Conservation (phyloP, 441 rosid species). For the Erodium texanum region DNA sequence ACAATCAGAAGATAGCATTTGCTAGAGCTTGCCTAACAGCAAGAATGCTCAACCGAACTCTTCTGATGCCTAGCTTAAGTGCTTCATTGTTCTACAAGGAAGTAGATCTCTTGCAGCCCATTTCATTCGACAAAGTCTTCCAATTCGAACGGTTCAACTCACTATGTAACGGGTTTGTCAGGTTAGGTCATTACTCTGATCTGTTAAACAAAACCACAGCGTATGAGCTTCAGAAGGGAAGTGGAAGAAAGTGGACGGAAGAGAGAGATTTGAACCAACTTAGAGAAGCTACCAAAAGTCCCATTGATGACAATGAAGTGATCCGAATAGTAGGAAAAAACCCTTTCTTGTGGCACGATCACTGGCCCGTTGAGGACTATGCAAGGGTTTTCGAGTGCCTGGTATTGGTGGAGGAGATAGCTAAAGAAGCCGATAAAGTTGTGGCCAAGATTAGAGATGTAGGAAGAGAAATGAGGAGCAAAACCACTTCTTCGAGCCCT, state of each 20-base stretch:
- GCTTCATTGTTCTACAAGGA: constrained; percentile 92
- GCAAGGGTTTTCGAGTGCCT: constrained; percentile 82
- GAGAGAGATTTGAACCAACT: constrained; percentile 73
- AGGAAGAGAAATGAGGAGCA: constrained; percentile 32
- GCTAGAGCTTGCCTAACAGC: constrained; percentile 92
- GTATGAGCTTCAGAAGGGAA: constrained; percentile 66
- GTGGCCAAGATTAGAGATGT: constrained; percentile 55
- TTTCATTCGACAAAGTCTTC: constrained; percentile 71
- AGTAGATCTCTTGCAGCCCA: constrained; percentile 61
- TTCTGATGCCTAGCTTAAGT: constrained; percentile 84
- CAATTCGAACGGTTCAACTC: constrained; percentile 60
- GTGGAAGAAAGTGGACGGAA: constrained; percentile 88
- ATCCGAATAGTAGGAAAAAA: constrained; percentile 66
- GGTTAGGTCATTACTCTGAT: constrained; percentile 47
- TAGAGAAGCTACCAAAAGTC: constrained; percentile 28
- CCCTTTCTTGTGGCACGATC: constrained; percentile 95
- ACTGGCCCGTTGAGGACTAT: constrained; percentile 84
- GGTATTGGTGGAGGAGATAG: constrained; percentile 59
- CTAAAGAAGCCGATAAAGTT: constrained; percentile 66
- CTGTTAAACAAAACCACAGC: constrained; percentile 34
- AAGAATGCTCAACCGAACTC: constrained; percentile 71
- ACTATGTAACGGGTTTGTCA: constrained; percentile 63
- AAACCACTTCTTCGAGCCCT: constrained; percentile 7
- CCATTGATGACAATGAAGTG: constrained; percentile 50
- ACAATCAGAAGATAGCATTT: constrained; percentile 94